These are phyloP conservation scores for Cyclotella kingstonii DNA, from an alignment of 108 stramenopile genomes.

Conservation along the genomic window DNA sequence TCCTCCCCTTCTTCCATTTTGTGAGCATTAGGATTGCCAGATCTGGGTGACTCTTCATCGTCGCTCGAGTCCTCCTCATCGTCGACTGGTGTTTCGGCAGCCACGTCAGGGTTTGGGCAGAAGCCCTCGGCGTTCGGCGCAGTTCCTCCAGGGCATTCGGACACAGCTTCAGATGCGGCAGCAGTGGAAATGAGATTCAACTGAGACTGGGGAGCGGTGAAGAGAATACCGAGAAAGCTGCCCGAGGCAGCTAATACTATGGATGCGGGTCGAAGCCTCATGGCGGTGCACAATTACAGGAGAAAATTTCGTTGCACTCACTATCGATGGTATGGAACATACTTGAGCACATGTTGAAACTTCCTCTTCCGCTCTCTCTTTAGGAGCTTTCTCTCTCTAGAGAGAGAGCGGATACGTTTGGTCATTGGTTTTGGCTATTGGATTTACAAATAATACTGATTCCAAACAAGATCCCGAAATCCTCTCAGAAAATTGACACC, in stretches of 20 bases:
- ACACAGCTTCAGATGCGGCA: constrained; percentile 4
- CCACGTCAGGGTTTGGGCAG: constrained; percentile 31
- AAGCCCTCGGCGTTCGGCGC: constrained; percentile 16
- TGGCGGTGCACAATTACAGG: no score
- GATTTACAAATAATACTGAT: no score
- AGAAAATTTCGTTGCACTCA: no score
- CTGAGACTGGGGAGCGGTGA: background rate
- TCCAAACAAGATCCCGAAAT: no score
- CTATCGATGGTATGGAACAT: no score
- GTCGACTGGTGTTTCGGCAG: constrained; percentile 10
- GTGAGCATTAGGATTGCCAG: constrained; percentile 40
- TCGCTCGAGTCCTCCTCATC: constrained; percentile 12
- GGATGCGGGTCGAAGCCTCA: background rate
- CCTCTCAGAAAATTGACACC: no score
- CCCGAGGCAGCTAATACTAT: no score
- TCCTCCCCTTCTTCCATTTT: constrained; percentile 45
- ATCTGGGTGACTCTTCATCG: constrained; percentile 15
- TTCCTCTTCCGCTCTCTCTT: no score
- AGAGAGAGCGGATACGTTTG: no score
- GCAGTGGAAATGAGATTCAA: background rate
- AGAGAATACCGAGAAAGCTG: constrained; percentile 10
- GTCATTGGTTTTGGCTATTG: no score
- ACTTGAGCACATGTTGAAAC: no score
- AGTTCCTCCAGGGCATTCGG: constrained; percentile 31
- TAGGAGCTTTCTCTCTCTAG: no score